phyloP scores from a whole-genome alignment of 768 basidiomycete species.

The Neoboletus magnificus region DNA sequence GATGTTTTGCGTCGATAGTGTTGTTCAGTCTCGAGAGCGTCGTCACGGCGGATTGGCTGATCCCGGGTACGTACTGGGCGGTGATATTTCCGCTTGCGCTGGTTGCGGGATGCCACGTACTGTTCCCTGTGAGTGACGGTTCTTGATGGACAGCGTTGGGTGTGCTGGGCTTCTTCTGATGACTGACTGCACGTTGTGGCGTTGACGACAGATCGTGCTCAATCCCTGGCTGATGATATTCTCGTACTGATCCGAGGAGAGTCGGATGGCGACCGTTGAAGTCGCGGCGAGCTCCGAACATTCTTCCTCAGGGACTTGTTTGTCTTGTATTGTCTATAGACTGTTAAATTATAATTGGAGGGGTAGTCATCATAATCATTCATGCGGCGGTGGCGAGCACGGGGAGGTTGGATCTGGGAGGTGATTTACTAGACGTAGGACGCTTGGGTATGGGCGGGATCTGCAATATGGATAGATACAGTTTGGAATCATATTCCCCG shows the following conservation, averaged over 20 bases:
- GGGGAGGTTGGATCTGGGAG: neutral
- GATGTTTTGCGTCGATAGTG: slow-evolving; percentile 50
- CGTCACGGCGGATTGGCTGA: slow-evolving; percentile 62
- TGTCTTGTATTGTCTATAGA: neutral
- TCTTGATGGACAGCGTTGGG: neutral
- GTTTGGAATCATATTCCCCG: neutral
- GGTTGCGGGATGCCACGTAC: slow-evolving; percentile 60
- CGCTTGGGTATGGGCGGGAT: neutral
- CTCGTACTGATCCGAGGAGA: slow-evolving; percentile 39
- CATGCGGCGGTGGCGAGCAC: neutral
- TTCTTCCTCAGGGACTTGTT: neutral
- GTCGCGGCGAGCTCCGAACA: neutral
- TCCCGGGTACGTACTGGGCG: slow-evolving; percentile 64
- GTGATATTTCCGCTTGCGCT: slow-evolving; percentile 74
- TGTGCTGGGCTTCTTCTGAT: neutral
- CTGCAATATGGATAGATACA: neutral
- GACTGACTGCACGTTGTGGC: neutral
- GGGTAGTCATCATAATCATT: neutral
- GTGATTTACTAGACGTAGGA: neutral
- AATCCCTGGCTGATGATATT: slow-evolving; percentile 92
- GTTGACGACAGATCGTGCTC: slow-evolving; percentile 56
- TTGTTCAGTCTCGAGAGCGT: slow-evolving; percentile 48
- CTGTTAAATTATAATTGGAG: neutral
- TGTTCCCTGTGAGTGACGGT: slow-evolving; percentile 66
- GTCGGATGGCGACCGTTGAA: neutral